Percentiles rank a stretch among this genome's conserved stretches.
phyloP scores from a whole-genome alignment of 2,329 filamentous ascomycete species.

The Microcyclosporella mali region DNA sequence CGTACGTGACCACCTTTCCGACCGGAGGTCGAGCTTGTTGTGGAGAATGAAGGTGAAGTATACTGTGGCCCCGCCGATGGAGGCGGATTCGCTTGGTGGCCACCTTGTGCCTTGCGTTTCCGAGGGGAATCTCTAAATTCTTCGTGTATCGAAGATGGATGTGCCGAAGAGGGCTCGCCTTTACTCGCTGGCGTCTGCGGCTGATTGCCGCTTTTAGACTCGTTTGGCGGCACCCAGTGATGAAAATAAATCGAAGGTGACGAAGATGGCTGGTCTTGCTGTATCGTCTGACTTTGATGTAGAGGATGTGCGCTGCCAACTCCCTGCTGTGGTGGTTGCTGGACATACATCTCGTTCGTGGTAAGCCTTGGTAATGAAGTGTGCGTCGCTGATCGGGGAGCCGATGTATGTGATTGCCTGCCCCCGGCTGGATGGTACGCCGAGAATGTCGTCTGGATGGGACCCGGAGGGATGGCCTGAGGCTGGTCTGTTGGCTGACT shows the following conservation, averaged over 20 bases:
- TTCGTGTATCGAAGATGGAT: conserved; percentile 47
- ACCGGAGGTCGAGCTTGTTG: conserved; percentile 48
- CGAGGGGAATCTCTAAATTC: conserved; percentile 70
- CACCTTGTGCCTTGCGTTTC: conserved; percentile 69
- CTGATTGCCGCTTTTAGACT: conserved; percentile 50
- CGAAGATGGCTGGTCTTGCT: conserved; percentile 57
- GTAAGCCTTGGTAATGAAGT: conserved; percentile 46
- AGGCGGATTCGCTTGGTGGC: conserved; percentile 46
- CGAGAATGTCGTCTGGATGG: conserved; percentile 37
- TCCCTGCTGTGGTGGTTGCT: conserved; percentile 40
- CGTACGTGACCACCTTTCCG: conserved; percentile 56
- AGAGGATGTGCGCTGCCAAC: conserved; percentile 36
- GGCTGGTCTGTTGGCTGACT: conserved; percentile 33
- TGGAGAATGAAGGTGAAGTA: conserved; percentile 47
- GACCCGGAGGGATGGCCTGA: conserved; percentile 26
- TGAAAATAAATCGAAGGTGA: conserved; percentile 83
- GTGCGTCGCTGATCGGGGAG: conserved; percentile 41
- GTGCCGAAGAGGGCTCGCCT: conserved; percentile 40
- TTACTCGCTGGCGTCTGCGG: conserved; percentile 67
- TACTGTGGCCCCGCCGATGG: conserved; percentile 47
- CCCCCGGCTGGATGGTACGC: conserved; percentile 28
- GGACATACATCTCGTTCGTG: conserved; percentile 48
- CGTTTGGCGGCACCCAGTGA: conserved; percentile 79
- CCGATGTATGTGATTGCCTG: conserved; percentile 35
- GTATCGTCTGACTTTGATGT: conserved; percentile 45